Base-by-base conservation (phyloP, 2,329 filamentous ascomycete species). In the Beauveria sp. region DNA sequence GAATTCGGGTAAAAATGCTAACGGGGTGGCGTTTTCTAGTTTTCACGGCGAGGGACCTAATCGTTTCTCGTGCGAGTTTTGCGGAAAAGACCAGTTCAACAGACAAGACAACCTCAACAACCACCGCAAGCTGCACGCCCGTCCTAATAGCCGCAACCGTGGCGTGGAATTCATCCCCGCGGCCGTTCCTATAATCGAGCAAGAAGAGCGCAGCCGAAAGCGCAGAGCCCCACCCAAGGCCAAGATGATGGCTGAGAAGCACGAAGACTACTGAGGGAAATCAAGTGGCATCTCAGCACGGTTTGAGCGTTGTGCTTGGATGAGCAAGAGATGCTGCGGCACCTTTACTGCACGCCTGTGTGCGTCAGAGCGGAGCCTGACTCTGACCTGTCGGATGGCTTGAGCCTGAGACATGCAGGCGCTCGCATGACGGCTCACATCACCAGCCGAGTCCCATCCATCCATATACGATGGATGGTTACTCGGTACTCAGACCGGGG, bases 81-180 rank as follows among this genome's bases (percentile, higher is more conserved):
- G 77, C 55, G 70, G 71, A 47, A 76, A 76, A 64, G 71, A 75
- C 50, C 73, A 76, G 56, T 76, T 75, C 67, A 76, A 76, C 67
- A 68, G 74, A 47, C 72, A 73, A 61, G 74, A 76, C 63, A 76
- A 76, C 65, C 72, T 76, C 40, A 75, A 76, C 67, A 75, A 75
- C 63, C 74, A 76, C 66, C 73, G 74, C 67, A 76, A 75, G 69
- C 66, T 76, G 9, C 74, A 76, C 51, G 72, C 73, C 22, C 66
- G 73, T 7, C 72, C 74, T 59, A 76, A 75, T 65, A 72, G 66
- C 67, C 70, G 72, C 53, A 76, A 75, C 58, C 71, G 73, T 30
- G 73, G 73, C 7, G 73, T 76, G 40, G 73, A 75, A 64, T 76
- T 72, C 62, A 76, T 75, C 61, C 72, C 73, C 3, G 73, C 71